These are phyloP conservation scores for Metarhizium anisopliae DNA, from an alignment of 2,329 filamentous ascomycete genomes.

Conservation along the genomic window DNA sequence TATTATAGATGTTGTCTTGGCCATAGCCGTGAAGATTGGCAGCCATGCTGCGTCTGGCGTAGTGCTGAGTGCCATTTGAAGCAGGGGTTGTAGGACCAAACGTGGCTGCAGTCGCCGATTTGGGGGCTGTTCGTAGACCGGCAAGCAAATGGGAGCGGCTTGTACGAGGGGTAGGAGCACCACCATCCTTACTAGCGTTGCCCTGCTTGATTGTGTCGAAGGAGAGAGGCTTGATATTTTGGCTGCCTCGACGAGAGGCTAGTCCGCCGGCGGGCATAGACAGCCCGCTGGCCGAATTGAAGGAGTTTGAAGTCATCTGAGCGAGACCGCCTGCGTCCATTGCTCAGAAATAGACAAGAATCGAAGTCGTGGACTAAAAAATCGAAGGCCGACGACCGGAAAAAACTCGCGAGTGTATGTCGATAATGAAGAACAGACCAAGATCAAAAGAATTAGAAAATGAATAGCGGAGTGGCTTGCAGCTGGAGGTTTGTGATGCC, in stretches of 20 bases:
- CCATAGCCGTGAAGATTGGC: slow-evolving; percentile 35
- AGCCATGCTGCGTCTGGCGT: slow-evolving; percentile 34
- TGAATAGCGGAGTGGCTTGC: not conserved
- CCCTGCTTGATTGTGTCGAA: slow-evolving; percentile 65
- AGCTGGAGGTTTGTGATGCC: not conserved
- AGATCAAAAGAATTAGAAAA: not conserved
- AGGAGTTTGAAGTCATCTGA: slow-evolving; percentile 94
- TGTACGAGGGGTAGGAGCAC: slow-evolving; percentile 75
- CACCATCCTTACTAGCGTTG: slow-evolving; percentile 58
- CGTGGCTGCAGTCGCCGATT: slow-evolving; percentile 64
- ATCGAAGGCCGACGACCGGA: not conserved
- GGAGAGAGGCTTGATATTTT: slow-evolving; percentile 83
- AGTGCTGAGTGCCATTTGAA: slow-evolving; percentile 28
- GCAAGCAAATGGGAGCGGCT: slow-evolving; percentile 92
- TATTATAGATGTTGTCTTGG: slow-evolving; percentile 35
- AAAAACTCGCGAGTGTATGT: not conserved
- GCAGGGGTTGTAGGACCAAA: slow-evolving; percentile 60
- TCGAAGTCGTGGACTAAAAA: slow-evolving; percentile 8
- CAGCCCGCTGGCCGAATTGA: slow-evolving; percentile 61
- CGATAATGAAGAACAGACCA: not conserved
- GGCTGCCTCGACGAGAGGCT: slow-evolving; percentile 73
- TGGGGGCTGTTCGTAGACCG: slow-evolving; percentile 86
- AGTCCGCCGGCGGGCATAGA: slow-evolving; percentile 72
- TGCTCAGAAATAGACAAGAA: slow-evolving; percentile 25
- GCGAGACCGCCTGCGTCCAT: slow-evolving; percentile 98